A percentile compares a stretch with the other conserved stretches of the same genome.
phyloP scores from a whole-genome alignment of 1,284 basidiomycete genomes.

The Omphalotus olearius region DNA sequence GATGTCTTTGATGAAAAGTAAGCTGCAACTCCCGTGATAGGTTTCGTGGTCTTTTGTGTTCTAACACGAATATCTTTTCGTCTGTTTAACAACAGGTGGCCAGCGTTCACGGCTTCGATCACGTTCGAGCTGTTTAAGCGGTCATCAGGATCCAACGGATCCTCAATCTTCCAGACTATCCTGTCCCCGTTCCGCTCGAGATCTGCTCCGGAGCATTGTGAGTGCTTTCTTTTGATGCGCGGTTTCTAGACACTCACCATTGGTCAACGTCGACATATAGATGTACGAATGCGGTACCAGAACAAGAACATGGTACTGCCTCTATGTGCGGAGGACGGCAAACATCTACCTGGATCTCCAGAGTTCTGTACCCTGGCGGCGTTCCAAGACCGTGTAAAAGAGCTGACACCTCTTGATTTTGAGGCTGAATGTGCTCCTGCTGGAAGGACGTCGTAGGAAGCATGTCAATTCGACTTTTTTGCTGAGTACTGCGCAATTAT shows the following conservation, averaged over 20 bases:
- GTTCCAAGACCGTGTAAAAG: slow-evolving; percentile 58
- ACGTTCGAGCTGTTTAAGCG: slow-evolving; percentile 70
- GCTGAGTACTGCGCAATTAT: not conserved
- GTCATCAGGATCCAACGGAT: slow-evolving; percentile 15
- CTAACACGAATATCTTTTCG: not conserved
- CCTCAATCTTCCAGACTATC: slow-evolving; percentile 32
- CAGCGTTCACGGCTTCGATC: slow-evolving; percentile 67
- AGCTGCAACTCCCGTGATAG: slow-evolving; percentile 16
- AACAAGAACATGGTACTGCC: slow-evolving; percentile 66
- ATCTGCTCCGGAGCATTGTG: slow-evolving; percentile 41
- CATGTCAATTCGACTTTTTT: not conserved
- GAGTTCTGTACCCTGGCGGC: slow-evolving; percentile 75
- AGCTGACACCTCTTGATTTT: slow-evolving; percentile 64
- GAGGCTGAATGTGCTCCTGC: slow-evolving; percentile 49
- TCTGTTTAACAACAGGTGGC: slow-evolving; percentile 47
- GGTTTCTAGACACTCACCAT: not conserved
- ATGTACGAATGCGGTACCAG: slow-evolving; percentile 75
- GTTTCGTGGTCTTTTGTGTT: not conserved
- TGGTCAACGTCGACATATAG: slow-evolving; percentile 30
- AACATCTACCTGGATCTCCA: slow-evolving; percentile 68
- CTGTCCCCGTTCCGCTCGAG: slow-evolving; percentile 28
- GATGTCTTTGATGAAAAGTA: slow-evolving; percentile 76
- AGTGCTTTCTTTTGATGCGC: slow-evolving; percentile 12
- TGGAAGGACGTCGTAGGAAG: slow-evolving; percentile 11
- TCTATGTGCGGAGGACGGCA: slow-evolving; percentile 59